Base-by-base conservation (phyloP, 495 filamentous ascomycete species). In the Monascus purpureus region DNA sequence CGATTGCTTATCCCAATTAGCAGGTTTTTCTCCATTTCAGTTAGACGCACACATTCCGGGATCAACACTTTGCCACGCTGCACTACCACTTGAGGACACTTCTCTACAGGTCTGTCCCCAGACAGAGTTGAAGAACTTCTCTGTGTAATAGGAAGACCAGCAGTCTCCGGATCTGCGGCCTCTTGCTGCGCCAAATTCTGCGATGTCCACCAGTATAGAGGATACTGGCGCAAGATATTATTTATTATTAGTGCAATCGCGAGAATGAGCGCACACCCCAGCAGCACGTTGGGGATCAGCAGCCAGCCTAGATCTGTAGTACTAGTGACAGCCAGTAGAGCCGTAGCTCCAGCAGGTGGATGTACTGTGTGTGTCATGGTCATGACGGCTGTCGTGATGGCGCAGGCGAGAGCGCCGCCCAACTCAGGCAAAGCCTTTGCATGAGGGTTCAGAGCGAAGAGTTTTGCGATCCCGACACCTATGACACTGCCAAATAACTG, bases 291-390 rank as follows among this genome's bases (percentile, higher is more conserved):
- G 0, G 74, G 68, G 3, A 90, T 50, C 19, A 90, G 52, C 23
- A 67, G 72, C 84, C 83, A 93, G 4, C 81, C 83, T 32, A 93
- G 51, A 1, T 44, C 47, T 11, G 63, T 56, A 0, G 76, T 55
- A 28, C 79, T 69, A 0, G 77, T 67, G 2, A 79, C 81, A 0
- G 82, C 82, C 13, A 93, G 57, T 1, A 95, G 53, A 0, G 87
- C 83, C 0, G 83, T 92, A 2, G 87, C 87, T 6, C 87, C 87
- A 0, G 83, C 87, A 0, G 87, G 87, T 4, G 87, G 87, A 46
- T 95, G 80, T 1, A 86, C 64, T 0, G 85, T 90, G 5, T 75
- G 74, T 0, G 82, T 90, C 7, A 85, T 38, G 1, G 68, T 62
- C 87, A 93, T 95, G 31, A 74, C 29, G 0, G 71, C 63, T 1